phyloP scores from a whole-genome alignment of 352 stramenopile species.

The Lagenidium giganteum region DNA sequence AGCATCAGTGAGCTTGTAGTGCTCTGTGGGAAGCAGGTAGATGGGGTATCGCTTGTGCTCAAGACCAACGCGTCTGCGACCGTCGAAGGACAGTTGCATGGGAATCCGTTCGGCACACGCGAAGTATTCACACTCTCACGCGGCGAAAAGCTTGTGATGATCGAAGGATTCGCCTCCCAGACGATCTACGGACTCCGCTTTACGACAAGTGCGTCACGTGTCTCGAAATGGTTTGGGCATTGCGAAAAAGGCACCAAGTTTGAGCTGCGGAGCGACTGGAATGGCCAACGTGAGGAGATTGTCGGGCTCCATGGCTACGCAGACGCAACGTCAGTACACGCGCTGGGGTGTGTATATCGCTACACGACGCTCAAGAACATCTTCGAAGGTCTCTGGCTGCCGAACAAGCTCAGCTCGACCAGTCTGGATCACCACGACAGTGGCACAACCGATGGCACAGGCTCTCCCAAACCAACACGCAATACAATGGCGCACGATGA shows the following conservation, averaged over 20 bases:
- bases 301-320: constrained; percentile 62
- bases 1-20: constrained; percentile 62
- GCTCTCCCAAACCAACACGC: background rate
- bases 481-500: constrained; percentile 10
- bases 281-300: constrained; percentile 54
- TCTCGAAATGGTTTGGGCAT: constrained; percentile 78
- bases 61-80: constrained; percentile 43
- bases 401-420: background rate
- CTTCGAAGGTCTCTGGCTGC: constrained; percentile 74
- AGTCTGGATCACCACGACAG: background rate
- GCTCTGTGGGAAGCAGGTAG: constrained; percentile 69
- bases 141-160: constrained; percentile 49
- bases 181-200: constrained; percentile 66
- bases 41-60: constrained; percentile 53
- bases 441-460: background rate
- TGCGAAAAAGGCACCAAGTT: constrained; percentile 68
- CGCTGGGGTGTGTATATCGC: constrained; percentile 55
- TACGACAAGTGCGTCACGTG: constrained; percentile 37
- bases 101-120: constrained; percentile 65
- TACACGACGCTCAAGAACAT: constrained; percentile 67
- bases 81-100: constrained; percentile 44
- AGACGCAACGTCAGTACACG: constrained; percentile 58
- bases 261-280: constrained; percentile 49
- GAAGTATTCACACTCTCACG: constrained; percentile 49
- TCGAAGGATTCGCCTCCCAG: constrained; percentile 74